Conservation (phyloP, 2,329 filamentous ascomycete species). For the Dothistroma septosporum region DNA sequence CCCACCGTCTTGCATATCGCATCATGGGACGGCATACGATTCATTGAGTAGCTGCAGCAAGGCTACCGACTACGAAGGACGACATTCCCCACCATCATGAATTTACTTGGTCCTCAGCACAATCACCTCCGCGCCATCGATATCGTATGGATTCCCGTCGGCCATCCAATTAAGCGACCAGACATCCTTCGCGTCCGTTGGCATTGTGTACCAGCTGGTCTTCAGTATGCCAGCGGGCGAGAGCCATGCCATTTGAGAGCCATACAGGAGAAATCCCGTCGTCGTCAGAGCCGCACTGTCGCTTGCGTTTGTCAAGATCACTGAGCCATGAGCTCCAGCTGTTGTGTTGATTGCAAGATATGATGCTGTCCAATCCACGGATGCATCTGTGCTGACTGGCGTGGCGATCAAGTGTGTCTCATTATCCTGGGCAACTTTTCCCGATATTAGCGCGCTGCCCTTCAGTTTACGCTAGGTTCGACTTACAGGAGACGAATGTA, state of each 20-base stretch:
- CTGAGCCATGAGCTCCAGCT: neutral
- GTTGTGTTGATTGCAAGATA: neutral
- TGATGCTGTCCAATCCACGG: neutral
- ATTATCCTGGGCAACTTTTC: neutral
- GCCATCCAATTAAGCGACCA: neutral
- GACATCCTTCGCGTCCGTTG: neutral
- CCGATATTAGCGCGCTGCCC: neutral
- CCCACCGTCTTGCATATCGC: too few species aligned
- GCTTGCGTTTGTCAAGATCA: neutral
- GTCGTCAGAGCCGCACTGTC: neutral
- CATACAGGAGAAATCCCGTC: neutral
- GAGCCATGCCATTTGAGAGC: neutral
- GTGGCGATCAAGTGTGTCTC: neutral
- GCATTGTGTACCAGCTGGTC: neutral
- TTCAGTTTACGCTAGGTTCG: neutral
- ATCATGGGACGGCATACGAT: neutral
- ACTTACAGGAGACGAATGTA: slow-evolving; percentile 17
- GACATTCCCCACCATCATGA: neutral
- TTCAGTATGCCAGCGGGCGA: neutral
- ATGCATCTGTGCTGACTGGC: neutral
- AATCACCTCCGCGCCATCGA: neutral
- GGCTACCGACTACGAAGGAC: neutral
- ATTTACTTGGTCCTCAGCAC: neutral
- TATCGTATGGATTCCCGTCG: neutral
- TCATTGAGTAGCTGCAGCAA: neutral